Conservation (phyloP, 331 rosid genomes). For the Pyrus hybrid region DNA sequence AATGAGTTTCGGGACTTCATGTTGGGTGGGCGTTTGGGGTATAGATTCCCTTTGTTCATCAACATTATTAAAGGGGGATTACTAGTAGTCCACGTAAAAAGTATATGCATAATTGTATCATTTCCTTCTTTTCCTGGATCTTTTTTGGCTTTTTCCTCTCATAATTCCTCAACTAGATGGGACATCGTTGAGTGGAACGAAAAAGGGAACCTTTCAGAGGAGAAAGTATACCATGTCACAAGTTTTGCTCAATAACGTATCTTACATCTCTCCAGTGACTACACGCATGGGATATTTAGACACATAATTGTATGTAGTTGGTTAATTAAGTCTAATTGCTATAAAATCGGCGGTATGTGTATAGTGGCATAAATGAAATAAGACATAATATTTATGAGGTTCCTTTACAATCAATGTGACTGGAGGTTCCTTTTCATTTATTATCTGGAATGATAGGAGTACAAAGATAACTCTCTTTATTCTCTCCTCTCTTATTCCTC, state of each 20-base stretch:
- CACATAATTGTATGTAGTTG: too few species aligned
- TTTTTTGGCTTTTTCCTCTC: constrained; percentile 27
- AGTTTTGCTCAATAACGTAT: not conserved
- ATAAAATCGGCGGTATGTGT: too few species aligned
- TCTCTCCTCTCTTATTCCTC: too few species aligned
- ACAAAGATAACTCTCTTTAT: too few species aligned
- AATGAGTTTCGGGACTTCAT: not conserved
- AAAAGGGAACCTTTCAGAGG: not conserved
- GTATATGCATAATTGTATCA: constrained; percentile 16
- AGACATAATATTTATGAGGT: too few species aligned
- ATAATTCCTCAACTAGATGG: constrained; percentile 31
- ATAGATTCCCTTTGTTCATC: not conserved
- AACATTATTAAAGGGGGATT: constrained; percentile 9
- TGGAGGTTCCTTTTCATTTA: too few species aligned
- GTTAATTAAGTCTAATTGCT: too few species aligned
- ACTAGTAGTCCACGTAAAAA: constrained; percentile 13
- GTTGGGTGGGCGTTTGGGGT: not conserved
- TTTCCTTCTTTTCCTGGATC: constrained; percentile 3
- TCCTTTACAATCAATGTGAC: too few species aligned
- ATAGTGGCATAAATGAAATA: accelerated
- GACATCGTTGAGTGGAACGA: constrained; percentile 16
- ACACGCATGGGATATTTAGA: not conserved
- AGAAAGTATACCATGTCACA: not conserved
- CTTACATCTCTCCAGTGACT: not conserved
- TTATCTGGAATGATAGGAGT: too few species aligned